Conservation (phyloP, 1,139 yeast genomes). For the Sugiyamaella castrensis region DNA sequence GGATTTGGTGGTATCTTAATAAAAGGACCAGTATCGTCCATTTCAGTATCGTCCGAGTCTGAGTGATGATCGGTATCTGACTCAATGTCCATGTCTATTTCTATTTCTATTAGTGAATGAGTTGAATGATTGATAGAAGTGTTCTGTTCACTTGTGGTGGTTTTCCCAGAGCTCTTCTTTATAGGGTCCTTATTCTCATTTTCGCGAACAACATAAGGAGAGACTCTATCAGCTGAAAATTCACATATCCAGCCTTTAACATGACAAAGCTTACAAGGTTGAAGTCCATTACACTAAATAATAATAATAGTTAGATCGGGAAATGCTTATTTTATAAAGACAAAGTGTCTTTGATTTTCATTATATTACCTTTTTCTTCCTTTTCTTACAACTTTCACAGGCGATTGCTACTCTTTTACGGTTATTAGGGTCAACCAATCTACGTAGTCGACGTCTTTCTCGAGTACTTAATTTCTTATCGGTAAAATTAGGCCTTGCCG, state of each 20-base stretch:
- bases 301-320: slow-evolving; percentile 3
- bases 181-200: not conserved
- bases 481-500: no score
- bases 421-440: slow-evolving; percentile 28
- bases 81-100: not conserved
- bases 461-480: slow-evolving; percentile 1
- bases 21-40: not conserved
- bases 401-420: slow-evolving; percentile 40
- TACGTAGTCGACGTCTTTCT: slow-evolving; percentile 21
- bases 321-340: slow-evolving; percentile 11
- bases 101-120: no score
- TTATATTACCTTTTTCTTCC: slow-evolving; percentile 34
- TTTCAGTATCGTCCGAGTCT: not conserved
- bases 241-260: slow-evolving; percentile 15
- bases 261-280: slow-evolving; percentile 26
- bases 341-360: slow-evolving; percentile 21
- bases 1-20: no score
- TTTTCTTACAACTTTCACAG: slow-evolving; percentile 43
- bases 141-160: no score
- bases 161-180: no score
- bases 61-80: not conserved
- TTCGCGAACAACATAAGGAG: no score
- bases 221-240: not conserved
- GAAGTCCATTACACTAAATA: slow-evolving; percentile 23
- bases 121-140: no score